Evolutionary conservation across 2,329 filamentous ascomycete genomes (phyloP), one percentile per base, ranked within the genome.

Genomic region (Beauveria caledonica): DNA sequence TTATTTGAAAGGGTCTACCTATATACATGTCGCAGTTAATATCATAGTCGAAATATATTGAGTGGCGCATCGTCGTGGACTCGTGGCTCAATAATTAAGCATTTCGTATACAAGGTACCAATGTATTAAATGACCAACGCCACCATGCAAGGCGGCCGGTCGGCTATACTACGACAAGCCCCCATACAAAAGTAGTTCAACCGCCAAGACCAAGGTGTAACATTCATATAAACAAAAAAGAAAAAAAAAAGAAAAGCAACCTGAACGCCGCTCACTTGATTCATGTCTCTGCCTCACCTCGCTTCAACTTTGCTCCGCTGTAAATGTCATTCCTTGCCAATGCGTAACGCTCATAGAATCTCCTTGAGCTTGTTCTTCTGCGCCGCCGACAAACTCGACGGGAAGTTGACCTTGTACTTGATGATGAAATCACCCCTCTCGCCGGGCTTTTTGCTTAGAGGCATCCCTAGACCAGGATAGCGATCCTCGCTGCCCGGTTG

Each of bases 341-440:
- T 21, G 10, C 51, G 5, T 25, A 15, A 5, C 46, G 7, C 57
- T 76, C 72, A 86, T 65, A 99, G 77, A 68, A 96, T 89, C 68
- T 92, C 87, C 75, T 82, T 89, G 65, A 99, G 74, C 71, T 88
- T 81, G 64, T 86, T 78, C 80, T 96, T 97, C 77, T 97, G 93
- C 5, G 82, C 77, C 8, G 81, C 61, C 4, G 90, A 93, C 74
- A 99, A 75, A 45, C 76, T 86, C 3, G 86, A 86, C 0, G 94
- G 94, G 78, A 96, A 97, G 71, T 90, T 92, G 73, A 99, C 92
- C 70, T 94, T 94, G 69, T 96, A 92, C 62, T 86, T 89, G 62
- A 99, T 82, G 62, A 97, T 77, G 66, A 99, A 90, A 70, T 96
- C 91, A 25, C 94, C 94, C 60, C 93, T 84, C 68, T 92, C 83